These are phyloP conservation scores for Simplicillium sp. DNA, from an alignment of 2,329 filamentous ascomycete species.

Conservation along the genomic window DNA sequence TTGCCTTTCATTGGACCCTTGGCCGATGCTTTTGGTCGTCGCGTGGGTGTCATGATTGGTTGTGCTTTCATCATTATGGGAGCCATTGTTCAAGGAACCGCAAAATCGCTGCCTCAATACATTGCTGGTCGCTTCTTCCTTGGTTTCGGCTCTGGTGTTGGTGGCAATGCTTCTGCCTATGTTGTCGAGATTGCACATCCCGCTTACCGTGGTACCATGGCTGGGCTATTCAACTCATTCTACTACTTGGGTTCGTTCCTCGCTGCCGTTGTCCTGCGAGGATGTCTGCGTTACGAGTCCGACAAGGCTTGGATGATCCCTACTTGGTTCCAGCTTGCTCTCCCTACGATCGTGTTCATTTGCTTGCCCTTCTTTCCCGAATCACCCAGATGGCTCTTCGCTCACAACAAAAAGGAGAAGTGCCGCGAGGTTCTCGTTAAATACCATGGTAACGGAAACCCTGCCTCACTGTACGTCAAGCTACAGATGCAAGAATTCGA, in stretches of 20 bases:
- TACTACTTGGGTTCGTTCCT: conserved; percentile 35
- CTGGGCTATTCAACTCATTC: conserved; percentile 25
- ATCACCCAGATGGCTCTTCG: conserved; percentile 31
- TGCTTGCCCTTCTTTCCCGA: conserved; percentile 25
- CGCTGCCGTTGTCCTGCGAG: conserved; percentile 34
- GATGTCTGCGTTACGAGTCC: conserved; percentile 21
- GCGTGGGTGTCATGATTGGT: conserved; percentile 3
- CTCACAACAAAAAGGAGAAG: conserved; percentile 24
- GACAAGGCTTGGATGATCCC: conserved; percentile 17
- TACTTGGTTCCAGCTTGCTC: conserved; percentile 22
- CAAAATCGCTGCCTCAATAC: conserved; percentile 28
- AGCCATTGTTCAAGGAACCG: conserved; percentile 34
- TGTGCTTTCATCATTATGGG: conserved; percentile 15
- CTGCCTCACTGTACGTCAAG: conserved; percentile 26
- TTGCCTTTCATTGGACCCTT: conserved; percentile 20
- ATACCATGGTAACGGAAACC: conserved; percentile 28
- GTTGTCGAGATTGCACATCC: conserved; percentile 33
- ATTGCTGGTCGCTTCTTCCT: conserved; percentile 52
- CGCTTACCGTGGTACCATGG: conserved; percentile 28
- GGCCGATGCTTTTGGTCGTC: conserved; percentile 3
- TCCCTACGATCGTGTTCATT: conserved; percentile 3
- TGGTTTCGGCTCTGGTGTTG: conserved; percentile 34
- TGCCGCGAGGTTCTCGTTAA: conserved; percentile 23
- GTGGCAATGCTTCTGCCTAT: conserved; percentile 20
- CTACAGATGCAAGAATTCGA: conserved; percentile 27